Conservation (phyloP, 1,284 basidiomycete species). For the Sporisorium reilianum region DNA sequence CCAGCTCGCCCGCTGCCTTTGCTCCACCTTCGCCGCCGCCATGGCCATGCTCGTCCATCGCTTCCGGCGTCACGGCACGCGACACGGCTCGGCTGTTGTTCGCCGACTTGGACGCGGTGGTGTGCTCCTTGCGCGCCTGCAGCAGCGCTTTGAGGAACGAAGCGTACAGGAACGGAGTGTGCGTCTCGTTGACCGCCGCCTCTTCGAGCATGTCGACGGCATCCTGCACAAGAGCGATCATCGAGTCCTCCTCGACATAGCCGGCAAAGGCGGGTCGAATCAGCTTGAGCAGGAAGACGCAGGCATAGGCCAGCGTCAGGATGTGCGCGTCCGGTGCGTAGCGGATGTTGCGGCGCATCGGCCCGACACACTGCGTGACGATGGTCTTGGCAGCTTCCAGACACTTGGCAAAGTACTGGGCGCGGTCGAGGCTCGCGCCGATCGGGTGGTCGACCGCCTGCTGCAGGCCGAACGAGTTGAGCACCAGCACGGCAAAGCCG, state of each 20-base stretch:
- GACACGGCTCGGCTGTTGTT: constrained; percentile 43
- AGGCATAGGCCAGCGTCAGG: constrained; percentile 89
- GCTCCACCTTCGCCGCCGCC: too few relatives aligned
- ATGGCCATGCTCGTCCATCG: constrained; percentile 12
- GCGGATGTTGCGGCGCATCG: constrained; percentile 73
- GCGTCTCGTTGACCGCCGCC: constrained; percentile 63
- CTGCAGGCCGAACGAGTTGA: constrained; percentile 95
- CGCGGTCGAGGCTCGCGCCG: constrained; percentile 61
- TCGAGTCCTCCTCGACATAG: constrained; percentile 77
- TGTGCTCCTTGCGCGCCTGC: constrained; percentile 58
- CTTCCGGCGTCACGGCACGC: constrained; percentile 40
- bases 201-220: constrained; percentile 75
- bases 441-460: constrained; percentile 80
- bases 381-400: constrained; percentile 65
- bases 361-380: constrained; percentile 52
- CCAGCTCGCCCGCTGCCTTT: constrained; percentile 1
- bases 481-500: constrained; percentile 67
- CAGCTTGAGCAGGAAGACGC: constrained; percentile 75
- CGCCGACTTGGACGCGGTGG: constrained; percentile 40
- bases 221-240: constrained; percentile 80
- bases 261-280: constrained; percentile 83
- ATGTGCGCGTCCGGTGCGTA: constrained; percentile 92
- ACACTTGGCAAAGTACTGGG: constrained; percentile 67
- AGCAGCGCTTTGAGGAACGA: constrained; percentile 62
- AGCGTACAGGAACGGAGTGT: constrained; percentile 64